phyloP scores from a whole-genome alignment of 2,329 filamentous ascomycete genomes.

The Colletotrichum nymphaeae region DNA sequence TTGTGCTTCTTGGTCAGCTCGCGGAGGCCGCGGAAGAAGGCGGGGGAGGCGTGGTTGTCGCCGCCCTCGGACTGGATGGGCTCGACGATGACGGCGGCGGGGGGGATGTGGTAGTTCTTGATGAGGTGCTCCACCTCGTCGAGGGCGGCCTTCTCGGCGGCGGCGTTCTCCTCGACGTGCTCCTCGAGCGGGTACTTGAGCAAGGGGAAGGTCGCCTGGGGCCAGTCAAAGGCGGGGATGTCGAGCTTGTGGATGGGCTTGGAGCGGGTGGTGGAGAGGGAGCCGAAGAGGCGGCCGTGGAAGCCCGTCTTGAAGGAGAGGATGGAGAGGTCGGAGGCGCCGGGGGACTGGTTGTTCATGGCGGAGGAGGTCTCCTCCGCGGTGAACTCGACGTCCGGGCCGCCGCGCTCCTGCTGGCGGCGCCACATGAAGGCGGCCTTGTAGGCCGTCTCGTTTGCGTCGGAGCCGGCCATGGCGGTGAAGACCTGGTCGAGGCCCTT shows the following conservation, averaged over 20 bases:
- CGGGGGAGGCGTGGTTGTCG: constrained; percentile 90
- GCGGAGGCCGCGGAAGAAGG: constrained; percentile 88
- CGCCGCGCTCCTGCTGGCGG: constrained; percentile 83
- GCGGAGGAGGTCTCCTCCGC: constrained; percentile 77
- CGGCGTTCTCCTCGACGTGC: constrained; percentile 82
- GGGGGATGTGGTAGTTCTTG: constrained; percentile 80
- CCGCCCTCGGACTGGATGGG: constrained; percentile 94
- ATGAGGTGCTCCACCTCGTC: constrained; percentile 87
- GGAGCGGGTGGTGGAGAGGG: constrained; percentile 87
- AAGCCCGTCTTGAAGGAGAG: constrained; percentile 90
- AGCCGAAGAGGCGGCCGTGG: constrained; percentile 91
- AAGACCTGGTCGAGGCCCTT: constrained; percentile 90
- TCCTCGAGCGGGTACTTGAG: constrained; percentile 90
- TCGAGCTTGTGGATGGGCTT: constrained; percentile 97
- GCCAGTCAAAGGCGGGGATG: constrained; percentile 96
- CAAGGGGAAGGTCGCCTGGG: constrained; percentile 85
- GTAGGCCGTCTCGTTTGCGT: constrained; percentile 94
- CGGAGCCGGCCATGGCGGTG: constrained; percentile 88
- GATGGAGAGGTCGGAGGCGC: constrained; percentile 82
- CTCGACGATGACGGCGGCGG: constrained; percentile 86
- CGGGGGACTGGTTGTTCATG: constrained; percentile 85
- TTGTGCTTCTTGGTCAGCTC: constrained; percentile 81
- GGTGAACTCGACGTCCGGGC: constrained; percentile 81
- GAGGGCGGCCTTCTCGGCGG: constrained; percentile 83
- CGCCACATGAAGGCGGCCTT: constrained; percentile 97